phyloP scores from a whole-genome alignment of 2,329 filamentous ascomycete species.

The Aspergillus proliferans region DNA sequence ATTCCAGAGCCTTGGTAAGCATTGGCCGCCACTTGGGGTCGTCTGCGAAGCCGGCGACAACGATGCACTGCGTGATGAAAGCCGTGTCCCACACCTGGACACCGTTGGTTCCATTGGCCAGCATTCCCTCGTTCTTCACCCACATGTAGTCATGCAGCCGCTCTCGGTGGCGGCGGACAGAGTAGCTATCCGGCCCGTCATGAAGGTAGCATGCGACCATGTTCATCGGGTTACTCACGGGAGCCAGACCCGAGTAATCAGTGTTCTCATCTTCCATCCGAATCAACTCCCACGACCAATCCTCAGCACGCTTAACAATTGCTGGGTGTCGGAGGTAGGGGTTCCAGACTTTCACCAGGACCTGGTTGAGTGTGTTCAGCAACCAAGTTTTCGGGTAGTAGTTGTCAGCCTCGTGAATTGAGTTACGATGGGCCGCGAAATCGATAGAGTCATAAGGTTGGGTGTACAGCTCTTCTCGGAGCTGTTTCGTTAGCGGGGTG shows the following conservation, averaged over 20 bases:
- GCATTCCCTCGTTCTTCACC: conserved; percentile 87
- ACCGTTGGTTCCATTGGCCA: conserved; percentile 95
- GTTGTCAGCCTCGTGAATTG: conserved; percentile 72
- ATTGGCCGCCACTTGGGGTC: conserved; percentile 74
- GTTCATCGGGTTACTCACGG: conserved; percentile 88
- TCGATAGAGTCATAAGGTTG: conserved; percentile 71
- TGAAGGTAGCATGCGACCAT: conserved; percentile 77
- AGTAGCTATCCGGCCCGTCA: conserved; percentile 68
- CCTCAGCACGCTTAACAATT: conserved; percentile 66
- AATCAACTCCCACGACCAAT: conserved; percentile 75
- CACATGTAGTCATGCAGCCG: conserved; percentile 81
- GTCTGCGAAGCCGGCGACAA: conserved; percentile 71
- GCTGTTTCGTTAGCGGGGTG: conserved; percentile 63
- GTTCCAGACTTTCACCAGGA: conserved; percentile 72
- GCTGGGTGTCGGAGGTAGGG: conserved; percentile 65
- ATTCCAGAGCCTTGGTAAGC: conserved; percentile 73
- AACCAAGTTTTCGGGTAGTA: conserved; percentile 89
- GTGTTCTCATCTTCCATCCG: conserved; percentile 92
- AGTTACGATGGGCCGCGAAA: conserved; percentile 73
- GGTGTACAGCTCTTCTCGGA: conserved; percentile 77
- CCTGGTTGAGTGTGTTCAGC: conserved; percentile 70
- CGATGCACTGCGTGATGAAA: conserved; percentile 76
- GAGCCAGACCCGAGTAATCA: conserved; percentile 75
- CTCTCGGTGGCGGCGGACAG: conserved; percentile 71
- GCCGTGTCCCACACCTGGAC: conserved; percentile 96